Conservation (phyloP, 441 rosid genomes). For the Iberis amara region DNA sequence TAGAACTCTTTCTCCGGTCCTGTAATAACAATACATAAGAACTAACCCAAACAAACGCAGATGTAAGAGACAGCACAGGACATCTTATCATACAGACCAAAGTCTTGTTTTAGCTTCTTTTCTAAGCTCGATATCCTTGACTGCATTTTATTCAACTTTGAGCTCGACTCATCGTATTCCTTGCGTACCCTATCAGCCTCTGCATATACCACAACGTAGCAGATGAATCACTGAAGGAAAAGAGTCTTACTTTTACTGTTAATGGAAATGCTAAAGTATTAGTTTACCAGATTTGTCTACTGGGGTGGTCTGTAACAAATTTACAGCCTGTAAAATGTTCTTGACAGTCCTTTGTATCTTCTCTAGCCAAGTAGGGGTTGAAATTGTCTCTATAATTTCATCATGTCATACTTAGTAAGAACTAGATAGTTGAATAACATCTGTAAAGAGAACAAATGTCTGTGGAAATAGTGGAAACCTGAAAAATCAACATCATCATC, state of each 20-base stretch:
- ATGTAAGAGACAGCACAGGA: too few relatives aligned
- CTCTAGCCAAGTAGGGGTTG: constrained; percentile 78
- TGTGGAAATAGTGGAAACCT: constrained; percentile 40
- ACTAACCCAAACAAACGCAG: too few relatives aligned
- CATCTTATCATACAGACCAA: constrained; percentile 61
- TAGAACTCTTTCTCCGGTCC: constrained; percentile 95
- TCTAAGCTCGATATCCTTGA: constrained; percentile 81
- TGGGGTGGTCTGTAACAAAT: constrained; percentile 64
- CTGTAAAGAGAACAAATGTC: constrained; percentile 7
- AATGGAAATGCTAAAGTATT: constrained; percentile 5
- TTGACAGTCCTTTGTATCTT: constrained; percentile 68
- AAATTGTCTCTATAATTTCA: constrained; percentile 39
- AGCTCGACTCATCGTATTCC: constrained; percentile 78
- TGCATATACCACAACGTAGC: constrained; percentile 33
- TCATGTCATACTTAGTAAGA: constrained; percentile 14
- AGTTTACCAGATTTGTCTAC: constrained; percentile 66
- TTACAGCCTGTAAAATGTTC: constrained; percentile 66
- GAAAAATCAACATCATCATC: constrained; percentile 55
- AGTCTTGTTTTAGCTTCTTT: constrained; percentile 75
- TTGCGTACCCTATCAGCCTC: constrained; percentile 78
- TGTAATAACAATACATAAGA: constrained; percentile 32
- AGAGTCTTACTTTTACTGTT: not conserved
- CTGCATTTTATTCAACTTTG: constrained; percentile 75
- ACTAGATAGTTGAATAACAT: constrained; percentile 7
- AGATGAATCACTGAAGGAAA: constrained; percentile 15